Evolutionary conservation across 2,329 filamentous ascomycete species (phyloP), one percentile per base, ranked within the genome.

Genomic region (Cladosporium sp.): DNA sequence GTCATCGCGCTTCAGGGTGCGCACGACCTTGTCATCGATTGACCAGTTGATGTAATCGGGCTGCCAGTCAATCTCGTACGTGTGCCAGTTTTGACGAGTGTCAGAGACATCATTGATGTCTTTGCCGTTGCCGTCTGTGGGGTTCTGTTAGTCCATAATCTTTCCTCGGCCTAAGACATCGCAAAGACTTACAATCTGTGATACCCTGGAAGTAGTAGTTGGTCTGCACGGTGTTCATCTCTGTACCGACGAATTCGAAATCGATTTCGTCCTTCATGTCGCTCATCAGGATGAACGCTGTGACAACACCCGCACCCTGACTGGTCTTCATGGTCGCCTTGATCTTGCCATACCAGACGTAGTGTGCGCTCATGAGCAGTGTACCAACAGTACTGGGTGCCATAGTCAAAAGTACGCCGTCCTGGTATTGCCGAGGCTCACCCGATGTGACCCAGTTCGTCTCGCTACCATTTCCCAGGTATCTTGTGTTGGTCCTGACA

Each of bases 221-320:
- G 76, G 93, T 95, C 82, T 99, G 93, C 21, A 90, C 91, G 68
- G 85, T 86, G 56, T 83, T 75, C 68, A 96, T 83, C 74, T 97
- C 91, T 53, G 86, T 86, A 70, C 95, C 95, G 64, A 99, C 86
- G 77, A 91, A 98, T 78, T 99, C 95, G 77, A 92, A 98, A 81
- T 99, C 95, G 74, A 99, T 97, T 80, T 99, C 95, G 75, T 99
- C 95, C 84, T 97, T 96, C 75, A 96, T 91, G 74, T 98, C 94
- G 40, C 91, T 93, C 79, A 97, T 88, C 75, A 98, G 83, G 77
- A 99, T 99, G 77, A 99, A 99, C 33, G 93, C 94, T 1, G 93
- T 96, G n/a, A 99, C 91, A 26, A 99, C 95, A 84, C 95, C 95
- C 55, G 84, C 81, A 66, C 93, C 93, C 74, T 91, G 89, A 69